Base-by-base conservation (phyloP, 371 early-diverging fungal genomes). In the Apophysomyces ossiformis region DNA sequence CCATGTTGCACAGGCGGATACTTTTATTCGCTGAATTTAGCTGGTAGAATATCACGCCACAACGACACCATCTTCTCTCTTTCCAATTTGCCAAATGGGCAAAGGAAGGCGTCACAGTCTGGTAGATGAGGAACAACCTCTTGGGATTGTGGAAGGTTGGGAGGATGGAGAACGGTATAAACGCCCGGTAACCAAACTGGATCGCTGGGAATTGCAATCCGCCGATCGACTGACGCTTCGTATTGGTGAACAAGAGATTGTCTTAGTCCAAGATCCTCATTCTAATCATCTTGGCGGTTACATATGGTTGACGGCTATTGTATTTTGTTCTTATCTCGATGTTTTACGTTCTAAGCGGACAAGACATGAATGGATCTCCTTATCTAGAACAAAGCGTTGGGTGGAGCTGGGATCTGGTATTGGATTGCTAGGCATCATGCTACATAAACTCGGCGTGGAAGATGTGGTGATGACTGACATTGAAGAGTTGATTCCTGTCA, bases 141-240 rank as follows among this genome's bases (percentile, higher is more conserved):
- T 82, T 46, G 79, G 79, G 0, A 83, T 82, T 7, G 74, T 85
- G 13, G 74, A 76, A 54, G 85, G 85, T 13, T 85, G 83, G 83
- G 83, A 85, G 56, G 85, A 85, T 50, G 85, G 85, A 0, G 57
- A 76, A 41, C 73, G 67, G 0, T 83, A 79, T 59, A 73, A 62
- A 43, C 67, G 81, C 57, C 64, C 46, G 5, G 56, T 83, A 36
- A 65, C 69, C 45, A 77, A 73, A 43, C 63, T 85, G n/a, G 85
- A 85, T 68, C 82, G 85, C 8, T 85, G 85, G 85, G 82, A 78
- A 43, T 66, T 83, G 16, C 85, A 85, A 45, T 77, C 82, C 2
- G 83, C 85, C 7, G 82, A 85, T 44, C 65, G 64, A 0, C 54
- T 85, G 9, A 79, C 82, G 0, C 69, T 85, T 35, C 80, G 77